phyloP scores from a whole-genome alignment of 352 stramenopile species.

The Pythium rhizo-oryzae region DNA sequence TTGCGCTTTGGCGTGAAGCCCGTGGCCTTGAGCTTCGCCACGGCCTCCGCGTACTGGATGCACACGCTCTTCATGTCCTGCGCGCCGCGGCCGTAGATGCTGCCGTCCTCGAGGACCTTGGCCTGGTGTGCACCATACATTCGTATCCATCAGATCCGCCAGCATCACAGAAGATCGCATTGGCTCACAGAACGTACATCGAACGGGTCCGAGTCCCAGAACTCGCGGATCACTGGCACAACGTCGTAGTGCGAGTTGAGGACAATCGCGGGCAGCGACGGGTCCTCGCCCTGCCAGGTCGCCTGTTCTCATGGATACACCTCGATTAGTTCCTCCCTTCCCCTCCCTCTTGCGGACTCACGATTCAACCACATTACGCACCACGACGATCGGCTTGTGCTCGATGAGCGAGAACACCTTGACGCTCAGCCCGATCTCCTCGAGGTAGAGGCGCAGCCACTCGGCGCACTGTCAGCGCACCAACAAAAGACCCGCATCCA shows the following conservation, averaged over 20 bases:
- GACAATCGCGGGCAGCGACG: constrained; percentile 85
- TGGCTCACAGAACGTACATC: constrained; percentile 38
- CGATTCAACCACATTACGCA: constrained; percentile 21
- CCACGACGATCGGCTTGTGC: constrained; percentile 92
- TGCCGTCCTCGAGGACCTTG: constrained; percentile 85
- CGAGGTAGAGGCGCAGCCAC: constrained; percentile 56
- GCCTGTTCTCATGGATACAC: constrained; percentile 29
- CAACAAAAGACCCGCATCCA: no score
- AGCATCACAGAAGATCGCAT: no score
- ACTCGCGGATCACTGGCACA: constrained; percentile 86
- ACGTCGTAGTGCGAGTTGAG: constrained; percentile 98
- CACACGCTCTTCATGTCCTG: constrained; percentile 98
- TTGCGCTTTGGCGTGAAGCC: constrained; percentile 83
- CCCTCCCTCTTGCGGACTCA: not conserved
- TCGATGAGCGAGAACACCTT: constrained; percentile 55
- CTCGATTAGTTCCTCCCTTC: not conserved
- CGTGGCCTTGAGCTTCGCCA: constrained; percentile 67
- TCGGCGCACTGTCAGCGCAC: constrained; percentile 41
- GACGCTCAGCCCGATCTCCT: constrained; percentile 38
- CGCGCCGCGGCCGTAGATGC: constrained; percentile 92
- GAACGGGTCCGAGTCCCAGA: constrained; percentile 94
- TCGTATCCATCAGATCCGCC: not conserved
- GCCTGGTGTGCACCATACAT: constrained; percentile 27
- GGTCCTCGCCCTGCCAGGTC: constrained; percentile 85
- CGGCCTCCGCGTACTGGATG: constrained; percentile 94